These are phyloP conservation scores for Ormosia emarginata DNA, from an alignment of 306 rosid species.

Conservation along the genomic window DNA sequence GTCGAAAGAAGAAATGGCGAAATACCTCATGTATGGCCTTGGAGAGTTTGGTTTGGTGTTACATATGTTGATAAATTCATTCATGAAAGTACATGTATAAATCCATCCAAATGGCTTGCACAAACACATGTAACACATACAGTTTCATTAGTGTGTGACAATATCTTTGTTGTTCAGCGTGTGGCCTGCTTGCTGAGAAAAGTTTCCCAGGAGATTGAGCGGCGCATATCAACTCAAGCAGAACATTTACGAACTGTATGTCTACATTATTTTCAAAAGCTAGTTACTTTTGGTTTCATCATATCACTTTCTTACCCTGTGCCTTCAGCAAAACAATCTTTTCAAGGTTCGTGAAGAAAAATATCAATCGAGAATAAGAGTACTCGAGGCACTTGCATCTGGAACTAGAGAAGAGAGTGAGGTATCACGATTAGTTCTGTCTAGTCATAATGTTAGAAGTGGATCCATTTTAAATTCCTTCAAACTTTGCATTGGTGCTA, in stretches of 20 bases:
- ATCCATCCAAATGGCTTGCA: constrained; percentile 19
- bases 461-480: constrained; percentile 1
- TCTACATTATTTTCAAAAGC: constrained; percentile 5
- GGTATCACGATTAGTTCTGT: constrained; percentile 39
- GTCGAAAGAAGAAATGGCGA: constrained; percentile 74
- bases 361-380: constrained; percentile 75
- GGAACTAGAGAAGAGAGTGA: constrained; percentile 57
- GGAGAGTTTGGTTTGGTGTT: constrained; percentile 13
- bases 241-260: constrained; percentile 86
- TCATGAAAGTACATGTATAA: constrained; percentile 22
- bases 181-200: constrained; percentile 83
- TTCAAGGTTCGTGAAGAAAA: constrained; percentile 91
- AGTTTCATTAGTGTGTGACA: constrained; percentile 22
- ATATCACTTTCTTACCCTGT: constrained; percentile 18
- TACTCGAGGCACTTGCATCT: constrained; percentile 80
- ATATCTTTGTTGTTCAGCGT: constrained; percentile 49
- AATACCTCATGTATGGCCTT: constrained; percentile 76
- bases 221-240: constrained; percentile 91
- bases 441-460: neutral
- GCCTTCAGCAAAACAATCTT: constrained; percentile 83
- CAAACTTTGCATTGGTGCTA: neutral
- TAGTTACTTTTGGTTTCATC: neutral
- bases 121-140: neutral
- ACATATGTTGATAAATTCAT: constrained; percentile 3
- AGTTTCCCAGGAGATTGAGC: constrained; percentile 91